phyloP scores from a whole-genome alignment of 2,329 filamentous ascomycete genomes.

The Alternaria atra region DNA sequence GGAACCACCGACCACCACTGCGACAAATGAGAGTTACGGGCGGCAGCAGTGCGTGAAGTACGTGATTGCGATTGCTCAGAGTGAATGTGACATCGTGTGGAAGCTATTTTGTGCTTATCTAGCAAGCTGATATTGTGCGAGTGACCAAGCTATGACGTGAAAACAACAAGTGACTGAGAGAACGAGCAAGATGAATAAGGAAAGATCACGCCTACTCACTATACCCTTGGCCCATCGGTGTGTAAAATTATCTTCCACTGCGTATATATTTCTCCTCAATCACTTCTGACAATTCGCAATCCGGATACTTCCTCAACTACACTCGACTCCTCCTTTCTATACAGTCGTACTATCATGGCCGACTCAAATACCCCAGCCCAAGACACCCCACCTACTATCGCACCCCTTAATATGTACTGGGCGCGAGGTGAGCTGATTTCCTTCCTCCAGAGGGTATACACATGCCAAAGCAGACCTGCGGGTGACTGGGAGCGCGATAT shows the following conservation, averaged over 20 bases:
- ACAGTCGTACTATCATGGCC: not conserved
- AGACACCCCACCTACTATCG: not conserved
- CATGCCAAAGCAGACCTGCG: not conserved
- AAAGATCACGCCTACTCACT: not conserved
- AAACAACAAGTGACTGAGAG: not conserved
- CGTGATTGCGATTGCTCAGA: not conserved
- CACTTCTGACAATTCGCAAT: not conserved
- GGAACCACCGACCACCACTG: not conserved
- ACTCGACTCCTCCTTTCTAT: not conserved
- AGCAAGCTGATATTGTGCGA: not conserved
- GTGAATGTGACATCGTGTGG: not conserved
- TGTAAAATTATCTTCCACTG: not conserved
- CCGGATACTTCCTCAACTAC: not conserved
- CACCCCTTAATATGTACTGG: constrained; percentile 10
- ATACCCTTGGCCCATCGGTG: not conserved
- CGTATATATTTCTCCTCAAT: not conserved
- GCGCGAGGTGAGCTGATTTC: constrained; percentile 12
- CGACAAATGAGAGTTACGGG: not conserved
- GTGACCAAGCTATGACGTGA: not conserved
- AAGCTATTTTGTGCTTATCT: not conserved
- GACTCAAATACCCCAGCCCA: not conserved
- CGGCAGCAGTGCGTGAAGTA: too few relatives aligned
- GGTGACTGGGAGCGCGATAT: constrained; percentile 3
- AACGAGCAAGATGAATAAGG: not conserved
- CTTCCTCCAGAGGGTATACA: constrained; percentile 6